Evolutionary conservation across 768 basidiomycete species (phyloP), one percentile per base, ranked within the genome.

Genomic region (Russula vinacea): DNA sequence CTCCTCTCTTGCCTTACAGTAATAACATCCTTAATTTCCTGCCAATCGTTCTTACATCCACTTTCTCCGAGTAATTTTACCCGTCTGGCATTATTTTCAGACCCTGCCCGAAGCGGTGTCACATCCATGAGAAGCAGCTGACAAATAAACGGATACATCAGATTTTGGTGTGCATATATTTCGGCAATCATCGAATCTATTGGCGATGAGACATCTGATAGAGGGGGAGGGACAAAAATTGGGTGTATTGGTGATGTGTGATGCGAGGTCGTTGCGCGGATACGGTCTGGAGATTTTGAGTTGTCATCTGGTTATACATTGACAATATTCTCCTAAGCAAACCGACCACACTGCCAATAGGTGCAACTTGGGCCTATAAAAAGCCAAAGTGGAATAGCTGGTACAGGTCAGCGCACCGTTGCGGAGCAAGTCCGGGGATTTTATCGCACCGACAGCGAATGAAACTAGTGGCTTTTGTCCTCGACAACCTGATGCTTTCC

Each of bases 401-500:
- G 19, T n/a, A 32, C 13, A 29, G 35, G 42, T 54, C 42, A 64
- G 57, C 14, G 14, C 4, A 56, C 13, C 24, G 26, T 6, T 29
- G 44, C 9, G 3, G n/a, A 2, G 33, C 17, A 10, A 16, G n/a
- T 53, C 10, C 3, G 32, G 40, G 32, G 29, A 47, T 3, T 45
- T 54, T 39, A 29, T 26, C 54, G 24, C 44, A 44, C 22, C 17
- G 26, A 29, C 42, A 5, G 7, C 13, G 32, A 22, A 29, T 51
- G 37, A 32, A n/a, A 33, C 40, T 47, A 67, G 42, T 67, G 62
- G 42, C 69, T 64, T 44, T 69, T 62, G 37, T 62, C 62, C 35
- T 62, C 62, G 14, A 65, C 49, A 11, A 45, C 56, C 22, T 62
- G 42, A 42, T 68, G 51, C 47, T 53, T 65, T 24, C 56, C 54